Evolutionary conservation across 208 protist species (phyloP).

Genomic region (Tetramitus jugosus): DNA sequence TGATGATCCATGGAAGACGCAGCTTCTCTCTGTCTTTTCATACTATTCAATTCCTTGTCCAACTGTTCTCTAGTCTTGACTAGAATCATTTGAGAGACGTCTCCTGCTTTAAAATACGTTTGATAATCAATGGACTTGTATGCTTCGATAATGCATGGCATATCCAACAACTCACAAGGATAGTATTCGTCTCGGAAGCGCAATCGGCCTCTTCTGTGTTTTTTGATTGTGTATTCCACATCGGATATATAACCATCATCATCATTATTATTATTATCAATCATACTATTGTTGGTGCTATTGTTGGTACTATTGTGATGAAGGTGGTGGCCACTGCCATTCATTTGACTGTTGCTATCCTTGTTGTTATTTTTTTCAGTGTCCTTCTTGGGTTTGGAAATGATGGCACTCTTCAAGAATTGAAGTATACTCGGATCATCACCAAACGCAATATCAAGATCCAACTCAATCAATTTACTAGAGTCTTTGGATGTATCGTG

Average conservation of each 20-base stretch:
- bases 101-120: conserved; percentile 15
- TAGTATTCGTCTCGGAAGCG: background rate
- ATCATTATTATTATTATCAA: background rate
- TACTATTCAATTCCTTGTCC: background rate
- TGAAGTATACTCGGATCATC: conserved; percentile 1
- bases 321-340: background rate
- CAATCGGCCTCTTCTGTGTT: conserved; percentile 2
- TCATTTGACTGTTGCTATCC: no score
- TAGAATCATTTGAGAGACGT: conserved; percentile 10
- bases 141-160: background rate
- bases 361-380: no score
- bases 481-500: background rate
- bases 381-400: background rate
- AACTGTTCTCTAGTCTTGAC: background rate
- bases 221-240: background rate
- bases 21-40: background rate
- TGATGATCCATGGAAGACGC: background rate
- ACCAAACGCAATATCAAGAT: background rate
- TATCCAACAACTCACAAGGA: background rate
- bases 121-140: background rate
- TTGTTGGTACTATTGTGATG: background rate
- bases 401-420: background rate
- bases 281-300: background rate
- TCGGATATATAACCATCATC: background rate
- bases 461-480: background rate